Percentiles rank a stretch among this genome's conserved stretches.
Evolutionary conservation across 2,329 filamentous ascomycete species (phyloP).

Genomic region (Verticillium isaacii): DNA sequence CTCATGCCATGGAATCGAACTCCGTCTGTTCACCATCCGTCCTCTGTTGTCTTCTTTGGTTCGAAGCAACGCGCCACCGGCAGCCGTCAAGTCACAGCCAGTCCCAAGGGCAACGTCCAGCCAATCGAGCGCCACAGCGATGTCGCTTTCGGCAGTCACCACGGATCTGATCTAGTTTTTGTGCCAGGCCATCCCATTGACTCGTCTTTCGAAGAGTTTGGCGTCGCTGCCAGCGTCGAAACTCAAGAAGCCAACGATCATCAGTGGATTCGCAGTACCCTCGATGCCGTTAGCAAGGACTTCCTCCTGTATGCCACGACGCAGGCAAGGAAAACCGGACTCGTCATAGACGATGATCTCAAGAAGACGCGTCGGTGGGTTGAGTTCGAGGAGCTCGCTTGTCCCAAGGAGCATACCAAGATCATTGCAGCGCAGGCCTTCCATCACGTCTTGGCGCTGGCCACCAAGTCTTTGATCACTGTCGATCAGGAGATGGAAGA

Average conservation of each 20-base stretch:
- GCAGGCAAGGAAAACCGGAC: constrained; percentile 26
- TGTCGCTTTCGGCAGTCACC: constrained; percentile 12
- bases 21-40: constrained; percentile 8
- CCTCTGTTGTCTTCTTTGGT: constrained; percentile 4
- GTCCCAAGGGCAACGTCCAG: constrained; percentile 30
- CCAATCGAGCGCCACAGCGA: constrained; percentile 46
- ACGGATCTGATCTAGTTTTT: constrained; percentile 25
- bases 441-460: constrained; percentile 67
- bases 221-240: constrained; percentile 11
- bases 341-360: constrained; percentile 20
- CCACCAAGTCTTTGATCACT: constrained; percentile 57
- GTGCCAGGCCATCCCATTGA: constrained; percentile 21
- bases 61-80: not conserved
- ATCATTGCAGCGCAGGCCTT: constrained; percentile 70
- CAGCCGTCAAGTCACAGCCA: constrained; percentile 23
- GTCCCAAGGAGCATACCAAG: constrained; percentile 46
- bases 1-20: constrained; percentile 48
- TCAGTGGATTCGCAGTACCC: constrained; percentile 25
- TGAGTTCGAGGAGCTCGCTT: constrained; percentile 65
- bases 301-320: constrained; percentile 40
- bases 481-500: constrained; percentile 54
- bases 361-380: constrained; percentile 40
- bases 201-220: constrained; percentile 23
- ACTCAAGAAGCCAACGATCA: constrained; percentile 19
- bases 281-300: constrained; percentile 40